Evolutionary conservation across 1,284 basidiomycete species (phyloP).

Genomic region (Pseudozyma sp.): DNA sequence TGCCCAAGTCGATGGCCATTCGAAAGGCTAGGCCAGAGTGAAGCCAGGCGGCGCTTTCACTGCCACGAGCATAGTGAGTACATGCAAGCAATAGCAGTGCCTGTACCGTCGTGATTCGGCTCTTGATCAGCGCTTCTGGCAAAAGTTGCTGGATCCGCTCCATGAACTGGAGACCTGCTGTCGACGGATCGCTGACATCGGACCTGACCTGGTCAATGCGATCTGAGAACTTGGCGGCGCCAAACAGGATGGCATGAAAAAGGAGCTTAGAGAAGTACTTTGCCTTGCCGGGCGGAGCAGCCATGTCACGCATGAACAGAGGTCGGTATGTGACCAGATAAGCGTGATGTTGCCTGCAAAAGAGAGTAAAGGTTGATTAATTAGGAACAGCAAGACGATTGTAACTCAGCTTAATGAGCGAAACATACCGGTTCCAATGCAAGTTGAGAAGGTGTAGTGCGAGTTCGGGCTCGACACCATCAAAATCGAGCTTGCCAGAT

Average conservation of each 20-base stretch:
- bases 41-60: slow-evolving; percentile 61
- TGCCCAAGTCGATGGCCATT: slow-evolving; percentile 65
- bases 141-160: slow-evolving; percentile 59
- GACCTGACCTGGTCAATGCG: slow-evolving; percentile 57
- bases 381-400: neutral
- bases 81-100: slow-evolving; percentile 63
- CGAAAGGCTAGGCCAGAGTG: slow-evolving; percentile 63
- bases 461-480: slow-evolving; percentile 62
- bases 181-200: slow-evolving; percentile 46
- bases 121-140: slow-evolving; percentile 60
- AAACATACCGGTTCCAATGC: slow-evolving; percentile 62
- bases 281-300: slow-evolving; percentile 41
- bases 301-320: slow-evolving; percentile 66
- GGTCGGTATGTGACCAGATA: slow-evolving; percentile 64
- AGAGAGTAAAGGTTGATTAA: neutral
- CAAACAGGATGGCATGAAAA: slow-evolving; percentile 65
- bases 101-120: slow-evolving; percentile 63
- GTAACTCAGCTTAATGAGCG: neutral
- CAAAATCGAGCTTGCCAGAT: slow-evolving; percentile 64
- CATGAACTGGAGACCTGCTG: slow-evolving; percentile 60
- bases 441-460: slow-evolving; percentile 63
- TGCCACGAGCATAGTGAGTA: slow-evolving; percentile 61
- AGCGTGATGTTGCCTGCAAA: slow-evolving; percentile 57
- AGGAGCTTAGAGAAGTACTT: slow-evolving; percentile 63
- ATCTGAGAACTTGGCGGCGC: slow-evolving; percentile 64